phyloP scores from a whole-genome alignment of 441 rosid genomes.

The Brassica hybrid region DNA sequence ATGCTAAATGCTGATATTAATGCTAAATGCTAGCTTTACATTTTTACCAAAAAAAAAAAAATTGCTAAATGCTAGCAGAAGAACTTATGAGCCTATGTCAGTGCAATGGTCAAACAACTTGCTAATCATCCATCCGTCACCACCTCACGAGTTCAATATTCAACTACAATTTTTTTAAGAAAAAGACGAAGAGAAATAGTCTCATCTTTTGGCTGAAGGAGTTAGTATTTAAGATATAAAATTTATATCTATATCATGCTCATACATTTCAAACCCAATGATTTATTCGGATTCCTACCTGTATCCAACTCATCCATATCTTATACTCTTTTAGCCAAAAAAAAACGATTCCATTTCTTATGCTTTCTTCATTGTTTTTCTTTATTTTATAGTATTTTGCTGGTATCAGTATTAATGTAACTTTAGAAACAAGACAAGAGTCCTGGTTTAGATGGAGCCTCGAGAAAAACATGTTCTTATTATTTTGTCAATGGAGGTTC shows the following conservation, averaged over 20 bases:
- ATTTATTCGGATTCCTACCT: conserved; percentile 28
- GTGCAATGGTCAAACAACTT: background rate
- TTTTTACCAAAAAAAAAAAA: too few relatives aligned
- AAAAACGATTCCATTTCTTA: conserved; percentile 18
- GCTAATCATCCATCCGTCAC: background rate
- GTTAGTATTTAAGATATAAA: background rate
- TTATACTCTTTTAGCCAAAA: background rate
- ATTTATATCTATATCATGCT: background rate
- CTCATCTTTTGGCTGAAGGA: background rate
- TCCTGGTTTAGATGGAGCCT: conserved; percentile 15
- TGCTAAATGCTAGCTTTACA: background rate
- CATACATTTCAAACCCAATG: conserved; percentile 14
- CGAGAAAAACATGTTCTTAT: conserved; percentile 29
- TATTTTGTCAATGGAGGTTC: background rate
- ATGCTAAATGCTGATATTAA: background rate
- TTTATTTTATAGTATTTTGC: background rate
- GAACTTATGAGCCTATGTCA: background rate
- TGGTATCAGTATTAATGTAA: conserved; percentile 16
- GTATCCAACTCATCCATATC: conserved; percentile 38
- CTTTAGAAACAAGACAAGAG: conserved; percentile 16
- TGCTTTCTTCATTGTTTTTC: conserved; percentile 15
- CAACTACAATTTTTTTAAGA: background rate
- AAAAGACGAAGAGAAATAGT: conserved; percentile 2
- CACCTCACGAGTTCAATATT: background rate
- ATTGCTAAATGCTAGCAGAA: background rate